phyloP scores from a whole-genome alignment of 2,329 filamentous ascomycete species.

The Ceratocystis papillata region DNA sequence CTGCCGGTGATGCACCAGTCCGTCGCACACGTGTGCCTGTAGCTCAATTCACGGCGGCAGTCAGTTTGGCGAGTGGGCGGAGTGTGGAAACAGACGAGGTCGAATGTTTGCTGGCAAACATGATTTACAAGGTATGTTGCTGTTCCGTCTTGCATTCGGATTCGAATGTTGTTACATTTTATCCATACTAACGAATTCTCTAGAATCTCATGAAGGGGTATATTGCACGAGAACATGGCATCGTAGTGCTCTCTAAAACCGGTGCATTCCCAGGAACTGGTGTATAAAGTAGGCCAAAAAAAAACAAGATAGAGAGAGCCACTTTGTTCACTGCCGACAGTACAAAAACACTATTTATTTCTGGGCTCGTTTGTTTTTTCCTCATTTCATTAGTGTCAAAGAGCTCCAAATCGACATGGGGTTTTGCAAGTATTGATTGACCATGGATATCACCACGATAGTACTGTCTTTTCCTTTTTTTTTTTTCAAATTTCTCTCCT shows the following conservation, averaged over 20 bases:
- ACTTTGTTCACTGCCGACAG: not conserved
- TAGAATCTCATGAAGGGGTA: slow-evolving; percentile 96
- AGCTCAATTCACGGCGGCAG: slow-evolving; percentile 71
- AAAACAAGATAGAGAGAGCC: not conserved
- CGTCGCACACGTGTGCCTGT: slow-evolving; percentile 70
- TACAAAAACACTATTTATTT: not conserved
- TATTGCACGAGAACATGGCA: slow-evolving; percentile 79
- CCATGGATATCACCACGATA: not conserved
- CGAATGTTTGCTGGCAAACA: slow-evolving; percentile 86
- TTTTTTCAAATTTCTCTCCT: not conserved
- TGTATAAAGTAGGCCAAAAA: slow-evolving; percentile 33
- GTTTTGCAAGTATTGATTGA: not conserved
- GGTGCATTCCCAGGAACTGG: slow-evolving; percentile 91
- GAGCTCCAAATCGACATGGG: not conserved
- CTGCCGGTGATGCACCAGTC: slow-evolving; percentile 52
- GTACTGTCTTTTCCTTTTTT: not conserved
- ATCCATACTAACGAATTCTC: not conserved
- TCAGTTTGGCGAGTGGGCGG: slow-evolving; percentile 60
- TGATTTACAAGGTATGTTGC: slow-evolving; percentile 83
- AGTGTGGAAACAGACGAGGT: slow-evolving; percentile 79
- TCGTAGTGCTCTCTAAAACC: slow-evolving; percentile 84
- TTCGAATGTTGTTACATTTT: no score
- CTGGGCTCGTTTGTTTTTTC: not conserved
- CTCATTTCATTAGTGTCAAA: not conserved
- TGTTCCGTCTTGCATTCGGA: not conserved